Percentiles rank a stretch among this genome's conserved stretches.
Conservation (phyloP, 2,329 filamentous ascomycete species). For the Fusarium gaditjirri region DNA sequence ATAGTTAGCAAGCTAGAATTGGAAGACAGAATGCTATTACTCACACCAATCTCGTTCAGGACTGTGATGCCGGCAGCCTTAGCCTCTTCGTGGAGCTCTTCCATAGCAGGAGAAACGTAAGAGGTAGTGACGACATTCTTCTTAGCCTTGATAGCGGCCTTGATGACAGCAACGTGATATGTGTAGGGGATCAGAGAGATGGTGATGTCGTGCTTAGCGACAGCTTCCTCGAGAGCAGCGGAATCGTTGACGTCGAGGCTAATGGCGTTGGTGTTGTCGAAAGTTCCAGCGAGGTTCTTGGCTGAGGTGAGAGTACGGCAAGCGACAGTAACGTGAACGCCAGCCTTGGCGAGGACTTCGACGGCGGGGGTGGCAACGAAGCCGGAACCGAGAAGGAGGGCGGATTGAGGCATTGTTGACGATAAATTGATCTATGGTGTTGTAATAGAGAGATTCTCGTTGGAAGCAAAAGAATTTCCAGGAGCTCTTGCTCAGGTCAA, state of each 20-base stretch:
- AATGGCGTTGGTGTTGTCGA: constrained; percentile 79
- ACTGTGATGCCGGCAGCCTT: constrained; percentile 96
- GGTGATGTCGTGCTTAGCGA: constrained; percentile 82
- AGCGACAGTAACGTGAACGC: constrained; percentile 74
- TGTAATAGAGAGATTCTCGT: constrained; percentile 15
- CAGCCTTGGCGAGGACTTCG: constrained; percentile 69
- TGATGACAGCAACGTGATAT: constrained; percentile 89
- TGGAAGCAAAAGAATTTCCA: constrained; percentile 21
- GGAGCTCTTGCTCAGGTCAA: background rate
- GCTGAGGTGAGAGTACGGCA: constrained; percentile 84
- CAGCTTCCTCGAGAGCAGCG: constrained; percentile 80
- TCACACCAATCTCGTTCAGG: constrained; percentile 93
- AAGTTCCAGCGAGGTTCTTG: constrained; percentile 76
- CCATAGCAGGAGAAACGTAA: constrained; percentile 93
- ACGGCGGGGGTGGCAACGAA: constrained; percentile 73
- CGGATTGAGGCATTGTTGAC: constrained; percentile 45
- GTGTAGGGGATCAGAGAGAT: constrained; percentile 92
- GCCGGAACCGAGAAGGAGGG: constrained; percentile 55
- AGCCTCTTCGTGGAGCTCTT: constrained; percentile 82
- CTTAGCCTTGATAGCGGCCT: constrained; percentile 91
- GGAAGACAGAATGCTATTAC: constrained; percentile 25
- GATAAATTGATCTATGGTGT: constrained; percentile 5
- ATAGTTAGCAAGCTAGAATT: background rate
- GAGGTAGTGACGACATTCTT: constrained; percentile 96
- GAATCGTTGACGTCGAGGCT: constrained; percentile 85